These are phyloP conservation scores for Candida loeiensis DNA, from an alignment of 805 yeast species.

Conservation along the genomic window DNA sequence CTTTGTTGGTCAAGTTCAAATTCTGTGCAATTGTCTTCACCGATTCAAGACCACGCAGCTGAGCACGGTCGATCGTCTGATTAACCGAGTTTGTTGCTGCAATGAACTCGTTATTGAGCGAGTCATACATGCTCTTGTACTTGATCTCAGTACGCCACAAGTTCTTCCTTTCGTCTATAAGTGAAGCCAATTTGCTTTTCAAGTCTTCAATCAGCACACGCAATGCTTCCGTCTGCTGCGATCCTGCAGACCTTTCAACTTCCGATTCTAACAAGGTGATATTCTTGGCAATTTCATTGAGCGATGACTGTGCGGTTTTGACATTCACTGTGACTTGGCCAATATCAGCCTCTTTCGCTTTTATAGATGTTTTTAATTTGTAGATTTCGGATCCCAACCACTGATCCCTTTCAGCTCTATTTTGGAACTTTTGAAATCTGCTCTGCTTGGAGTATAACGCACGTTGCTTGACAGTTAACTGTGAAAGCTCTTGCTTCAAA, in stretches of 20 bases:
- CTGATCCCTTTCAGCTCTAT: conserved; percentile 55
- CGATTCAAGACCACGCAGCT: conserved; percentile 65
- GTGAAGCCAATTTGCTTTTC: conserved; percentile 39
- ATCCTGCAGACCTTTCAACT: conserved; percentile 10
- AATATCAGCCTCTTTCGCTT: conserved; percentile 22
- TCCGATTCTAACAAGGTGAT: conserved; percentile 23
- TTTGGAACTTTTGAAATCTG: conserved; percentile 55
- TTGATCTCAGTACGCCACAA: conserved; percentile 80
- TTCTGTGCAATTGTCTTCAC: conserved; percentile 60
- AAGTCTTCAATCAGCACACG: conserved; percentile 37
- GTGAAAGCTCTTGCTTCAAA: conserved; percentile 36
- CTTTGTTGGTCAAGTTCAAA: conserved; percentile 56
- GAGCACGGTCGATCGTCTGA: conserved; percentile 72
- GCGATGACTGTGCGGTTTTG: conserved; percentile 11
- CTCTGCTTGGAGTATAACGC: conserved; percentile 67
- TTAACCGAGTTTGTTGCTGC: conserved; percentile 57
- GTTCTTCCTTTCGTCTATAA: conserved; percentile 64
- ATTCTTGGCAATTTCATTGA: conserved; percentile 11
- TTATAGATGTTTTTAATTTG: conserved; percentile 27
- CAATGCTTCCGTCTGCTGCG: conserved; percentile 14
- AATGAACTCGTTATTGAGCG: conserved; percentile 52
- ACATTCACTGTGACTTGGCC: conserved; percentile 21
- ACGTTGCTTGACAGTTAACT: conserved; percentile 52
- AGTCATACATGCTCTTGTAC: conserved; percentile 51
- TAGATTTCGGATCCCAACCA: conserved; percentile 61